phyloP scores from a whole-genome alignment of 2,329 filamentous ascomycete genomes.

The Aspergillus bombycis region DNA sequence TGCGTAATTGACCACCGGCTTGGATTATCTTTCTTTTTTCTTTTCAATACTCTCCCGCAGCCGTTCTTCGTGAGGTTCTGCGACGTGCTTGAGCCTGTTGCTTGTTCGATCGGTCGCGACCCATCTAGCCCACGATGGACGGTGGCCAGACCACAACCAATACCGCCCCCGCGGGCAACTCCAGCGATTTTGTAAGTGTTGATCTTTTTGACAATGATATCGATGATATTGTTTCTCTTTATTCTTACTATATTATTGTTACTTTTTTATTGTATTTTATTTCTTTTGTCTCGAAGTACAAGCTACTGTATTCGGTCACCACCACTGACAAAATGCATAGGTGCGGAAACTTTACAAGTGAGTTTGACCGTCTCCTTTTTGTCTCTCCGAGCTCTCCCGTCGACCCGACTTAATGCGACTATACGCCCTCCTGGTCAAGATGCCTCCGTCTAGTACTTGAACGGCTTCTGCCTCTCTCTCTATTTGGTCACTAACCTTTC shows the following conservation, averaged over 20 bases:
- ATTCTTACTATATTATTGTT: background rate
- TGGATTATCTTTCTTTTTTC: constrained; percentile 11
- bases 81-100: constrained; percentile 29
- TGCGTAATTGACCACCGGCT: background rate
- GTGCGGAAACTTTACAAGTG: constrained; percentile 99
- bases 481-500: constrained; percentile 2
- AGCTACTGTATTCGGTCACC: background rate
- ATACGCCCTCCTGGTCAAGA: background rate
- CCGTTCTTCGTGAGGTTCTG: constrained; percentile 20
- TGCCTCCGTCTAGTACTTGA: background rate
- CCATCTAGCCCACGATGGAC: constrained; percentile 50
- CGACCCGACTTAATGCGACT: background rate
- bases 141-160: constrained; percentile 46
- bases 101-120: constrained; percentile 44
- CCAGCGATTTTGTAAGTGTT: constrained; percentile 87
- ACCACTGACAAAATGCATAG: constrained; percentile 51
- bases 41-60: constrained; percentile 1
- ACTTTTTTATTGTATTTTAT: background rate
- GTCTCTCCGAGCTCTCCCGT: constrained; percentile 1
- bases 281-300: background rate
- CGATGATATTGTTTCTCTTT: constrained; percentile 27
- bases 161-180: constrained; percentile 69
- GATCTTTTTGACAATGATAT: constrained; percentile 15
- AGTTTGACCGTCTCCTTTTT: constrained; percentile 35
- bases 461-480: background rate